phyloP scores from a whole-genome alignment of 306 rosid genomes.

The Oemleria cerasiformis region DNA sequence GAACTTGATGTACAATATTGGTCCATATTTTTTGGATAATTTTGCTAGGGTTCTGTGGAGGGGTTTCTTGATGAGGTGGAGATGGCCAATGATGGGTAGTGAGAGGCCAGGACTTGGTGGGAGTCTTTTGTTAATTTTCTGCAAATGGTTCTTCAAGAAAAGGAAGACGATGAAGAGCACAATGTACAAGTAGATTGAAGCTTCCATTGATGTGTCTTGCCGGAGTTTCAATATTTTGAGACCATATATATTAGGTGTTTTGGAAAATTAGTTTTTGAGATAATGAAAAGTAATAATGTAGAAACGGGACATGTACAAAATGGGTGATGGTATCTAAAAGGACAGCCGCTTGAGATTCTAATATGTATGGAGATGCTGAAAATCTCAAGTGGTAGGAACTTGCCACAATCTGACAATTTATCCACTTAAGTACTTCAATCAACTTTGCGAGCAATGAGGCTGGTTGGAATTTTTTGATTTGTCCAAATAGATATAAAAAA shows the following conservation, averaged over 20 bases:
- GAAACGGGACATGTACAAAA: not conserved
- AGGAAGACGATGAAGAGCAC: not conserved
- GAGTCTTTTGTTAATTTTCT: conserved; percentile 27
- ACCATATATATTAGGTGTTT: too few relatives aligned
- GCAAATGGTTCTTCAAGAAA: not conserved
- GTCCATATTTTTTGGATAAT: conserved; percentile 52
- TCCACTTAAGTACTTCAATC: not conserved
- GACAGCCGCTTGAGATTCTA: conserved; percentile 12
- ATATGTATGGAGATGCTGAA: not conserved
- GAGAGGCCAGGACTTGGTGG: conserved; percentile 47
- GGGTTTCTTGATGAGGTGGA: conserved; percentile 48
- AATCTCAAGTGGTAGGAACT: not conserved
- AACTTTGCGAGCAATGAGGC: not conserved
- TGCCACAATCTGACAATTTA: not conserved
- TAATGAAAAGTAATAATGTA: not conserved
- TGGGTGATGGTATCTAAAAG: not conserved
- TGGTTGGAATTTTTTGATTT: too few relatives aligned
- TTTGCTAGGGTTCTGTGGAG: conserved; percentile 33
- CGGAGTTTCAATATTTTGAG: too few relatives aligned
- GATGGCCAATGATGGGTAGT: conserved; percentile 61
- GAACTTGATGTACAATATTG: conserved; percentile 27
- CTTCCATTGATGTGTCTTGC: not conserved
- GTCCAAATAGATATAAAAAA: not conserved
- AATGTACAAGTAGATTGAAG: not conserved
- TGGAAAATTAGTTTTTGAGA: not conserved